Percentiles rank a stretch among this genome's conserved stretches.
Evolutionary conservation across 2,329 filamentous ascomycete species (phyloP).

Genomic region (Diaporthe velutina): DNA sequence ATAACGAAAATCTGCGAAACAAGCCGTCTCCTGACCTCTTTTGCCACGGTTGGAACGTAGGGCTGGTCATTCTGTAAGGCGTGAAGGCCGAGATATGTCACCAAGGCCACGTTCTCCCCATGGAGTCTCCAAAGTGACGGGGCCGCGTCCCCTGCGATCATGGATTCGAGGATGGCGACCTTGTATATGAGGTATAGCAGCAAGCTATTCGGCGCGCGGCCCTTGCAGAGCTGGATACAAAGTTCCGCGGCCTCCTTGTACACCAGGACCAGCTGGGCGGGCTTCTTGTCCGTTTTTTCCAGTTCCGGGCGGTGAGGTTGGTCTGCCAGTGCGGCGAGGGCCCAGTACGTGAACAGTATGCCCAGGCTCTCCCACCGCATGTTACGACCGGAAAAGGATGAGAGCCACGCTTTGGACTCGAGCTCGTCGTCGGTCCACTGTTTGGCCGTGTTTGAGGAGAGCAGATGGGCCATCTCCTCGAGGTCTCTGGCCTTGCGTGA

Average conservation of each 20-base stretch:
- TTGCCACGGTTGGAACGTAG: constrained; percentile 50
- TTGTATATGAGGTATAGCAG: constrained; percentile 54
- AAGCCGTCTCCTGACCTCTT: constrained; percentile 52
- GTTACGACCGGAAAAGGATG: constrained; percentile 53
- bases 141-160: constrained; percentile 56
- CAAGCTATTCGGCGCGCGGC: constrained; percentile 51
- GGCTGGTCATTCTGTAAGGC: constrained; percentile 42
- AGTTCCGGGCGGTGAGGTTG: constrained; percentile 19
- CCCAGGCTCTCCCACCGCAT: constrained; percentile 60
- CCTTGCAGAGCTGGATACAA: constrained; percentile 48
- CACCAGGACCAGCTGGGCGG: constrained; percentile 39
- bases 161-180: constrained; percentile 52
- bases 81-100: constrained; percentile 54
- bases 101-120: constrained; percentile 52
- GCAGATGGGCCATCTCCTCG: constrained; percentile 50
- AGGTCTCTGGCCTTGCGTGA: constrained; percentile 47
- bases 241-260: constrained; percentile 47
- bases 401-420: constrained; percentile 53
- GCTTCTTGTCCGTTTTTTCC: neutral
- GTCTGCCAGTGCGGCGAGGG: constrained; percentile 33
- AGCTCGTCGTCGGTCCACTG: constrained; percentile 52
- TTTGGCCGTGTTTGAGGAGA: constrained; percentile 54
- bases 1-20: constrained; percentile 54
- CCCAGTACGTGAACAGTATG: constrained; percentile 49
- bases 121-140: constrained; percentile 52